A percentile compares a stretch with the other conserved stretches of the same genome.
phyloP scores from a whole-genome alignment of 1,284 basidiomycete species.

The Leccinum cinnamomeum region DNA sequence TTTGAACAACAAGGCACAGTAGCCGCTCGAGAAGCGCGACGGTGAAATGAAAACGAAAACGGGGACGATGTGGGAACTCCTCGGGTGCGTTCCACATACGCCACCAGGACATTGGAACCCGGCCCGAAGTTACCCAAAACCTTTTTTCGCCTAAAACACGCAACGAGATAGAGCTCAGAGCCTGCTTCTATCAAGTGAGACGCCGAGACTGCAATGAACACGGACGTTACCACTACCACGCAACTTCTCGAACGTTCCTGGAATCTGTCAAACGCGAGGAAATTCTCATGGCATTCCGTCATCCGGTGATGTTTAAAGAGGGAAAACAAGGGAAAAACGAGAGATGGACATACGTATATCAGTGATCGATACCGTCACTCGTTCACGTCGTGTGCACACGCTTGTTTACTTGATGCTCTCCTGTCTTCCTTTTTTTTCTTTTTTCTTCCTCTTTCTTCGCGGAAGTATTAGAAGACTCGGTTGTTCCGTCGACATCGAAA shows the following conservation, averaged over 20 bases:
- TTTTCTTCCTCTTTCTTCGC: neutral
- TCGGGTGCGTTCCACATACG: neutral
- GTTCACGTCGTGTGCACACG: slow-evolving; percentile 1
- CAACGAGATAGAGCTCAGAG: neutral
- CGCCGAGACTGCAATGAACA: slow-evolving; percentile 5
- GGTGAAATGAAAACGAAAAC: neutral
- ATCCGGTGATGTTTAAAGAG: slow-evolving; percentile 2
- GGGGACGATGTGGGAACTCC: neutral
- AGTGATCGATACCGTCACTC: slow-evolving; percentile 8
- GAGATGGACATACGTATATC: slow-evolving; percentile 17
- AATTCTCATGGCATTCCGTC: slow-evolving; percentile 24
- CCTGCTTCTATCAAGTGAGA: neutral
- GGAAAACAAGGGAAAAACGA: neutral
- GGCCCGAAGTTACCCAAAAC: slow-evolving; percentile 12
- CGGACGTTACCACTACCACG: neutral
- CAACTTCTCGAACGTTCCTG: slow-evolving; percentile 11
- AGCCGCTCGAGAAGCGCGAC: neutral
- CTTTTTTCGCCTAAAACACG: neutral
- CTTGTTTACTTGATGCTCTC: neutral
- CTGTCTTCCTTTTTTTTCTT: neutral
- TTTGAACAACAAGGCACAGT: neutral
- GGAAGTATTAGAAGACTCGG: slow-evolving; percentile 12
- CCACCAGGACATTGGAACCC: neutral
- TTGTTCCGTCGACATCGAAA: neutral
- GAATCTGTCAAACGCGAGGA: neutral